These are phyloP conservation scores for Hortaea werneckii DNA, from an alignment of 2,329 filamentous ascomycete species.

Conservation along the genomic window DNA sequence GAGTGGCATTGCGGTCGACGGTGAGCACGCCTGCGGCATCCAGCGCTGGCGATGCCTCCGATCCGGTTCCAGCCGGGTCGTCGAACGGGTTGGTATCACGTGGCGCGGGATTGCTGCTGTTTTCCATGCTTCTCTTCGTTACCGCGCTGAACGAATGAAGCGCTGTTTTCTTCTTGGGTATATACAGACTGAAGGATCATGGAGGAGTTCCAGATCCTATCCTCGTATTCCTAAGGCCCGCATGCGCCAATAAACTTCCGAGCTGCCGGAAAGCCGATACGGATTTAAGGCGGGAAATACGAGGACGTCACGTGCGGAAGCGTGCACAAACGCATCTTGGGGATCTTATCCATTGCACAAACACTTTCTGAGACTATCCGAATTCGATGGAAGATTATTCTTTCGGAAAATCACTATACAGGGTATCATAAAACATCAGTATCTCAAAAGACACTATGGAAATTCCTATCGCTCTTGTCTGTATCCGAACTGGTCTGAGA, in stretches of 20 bases:
- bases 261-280: no score
- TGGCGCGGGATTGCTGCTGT: not conserved
- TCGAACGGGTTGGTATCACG: slow-evolving; percentile 18
- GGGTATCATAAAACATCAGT: no score
- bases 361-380: no score
- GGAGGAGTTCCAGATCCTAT: not conserved
- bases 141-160: slow-evolving; percentile 21
- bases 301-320: no score
- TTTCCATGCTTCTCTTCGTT: slow-evolving; percentile 1
- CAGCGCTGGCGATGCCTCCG: slow-evolving; percentile 9
- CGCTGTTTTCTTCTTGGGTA: slow-evolving; percentile 4
- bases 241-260: no score
- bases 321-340: no score
- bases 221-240: no score
- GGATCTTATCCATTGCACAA: no score
- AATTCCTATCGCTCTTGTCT: not conserved
- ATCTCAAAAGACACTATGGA: slow-evolving; percentile 3
- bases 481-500: slow-evolving; percentile 1
- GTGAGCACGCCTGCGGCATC: slow-evolving; percentile 15
- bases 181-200: not conserved
- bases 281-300: no score
- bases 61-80: slow-evolving; percentile 15
- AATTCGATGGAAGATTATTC: no score
- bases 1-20: slow-evolving; percentile 48
- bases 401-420: no score